These are phyloP conservation scores for Cyclotella choctawhatcheeana DNA, from an alignment of 108 stramenopile genomes.

Conservation along the genomic window DNA sequence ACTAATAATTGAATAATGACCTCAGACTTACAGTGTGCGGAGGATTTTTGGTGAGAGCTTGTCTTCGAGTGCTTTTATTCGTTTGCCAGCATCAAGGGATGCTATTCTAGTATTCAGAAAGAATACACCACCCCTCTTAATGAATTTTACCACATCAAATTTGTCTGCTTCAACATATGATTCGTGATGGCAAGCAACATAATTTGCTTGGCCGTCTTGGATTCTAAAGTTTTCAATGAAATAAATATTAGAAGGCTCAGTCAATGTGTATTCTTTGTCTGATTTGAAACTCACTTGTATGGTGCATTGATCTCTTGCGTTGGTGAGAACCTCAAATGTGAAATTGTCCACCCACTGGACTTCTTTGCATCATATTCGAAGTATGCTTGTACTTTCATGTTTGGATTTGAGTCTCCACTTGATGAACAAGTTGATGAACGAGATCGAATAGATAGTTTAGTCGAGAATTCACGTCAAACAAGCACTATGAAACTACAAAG, in stretches of 20 bases:
- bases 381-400: constrained; percentile 70
- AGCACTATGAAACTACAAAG: neutral
- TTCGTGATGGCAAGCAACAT: constrained; percentile 71
- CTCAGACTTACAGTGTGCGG: constrained; percentile 17
- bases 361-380: constrained; percentile 77
- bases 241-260: neutral
- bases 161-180: constrained; percentile 65
- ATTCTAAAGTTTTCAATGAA: no score
- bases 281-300: constrained; percentile 24
- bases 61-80: constrained; percentile 59
- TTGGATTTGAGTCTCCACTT: constrained; percentile 50
- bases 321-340: constrained; percentile 57
- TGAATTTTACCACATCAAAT: constrained; percentile 62
- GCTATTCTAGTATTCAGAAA: constrained; percentile 68
- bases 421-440: no score
- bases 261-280: neutral
- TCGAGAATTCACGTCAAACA: neutral
- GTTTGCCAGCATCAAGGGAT: constrained; percentile 46
- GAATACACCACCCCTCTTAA: constrained; percentile 58
- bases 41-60: constrained; percentile 62
- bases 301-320: constrained; percentile 25
- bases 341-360: constrained; percentile 62
- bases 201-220: constrained; percentile 58
- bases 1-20: neutral
- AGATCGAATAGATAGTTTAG: neutral